Conservation (phyloP, 73 alveolate species). For the Tetrahymena elliotti region DNA sequence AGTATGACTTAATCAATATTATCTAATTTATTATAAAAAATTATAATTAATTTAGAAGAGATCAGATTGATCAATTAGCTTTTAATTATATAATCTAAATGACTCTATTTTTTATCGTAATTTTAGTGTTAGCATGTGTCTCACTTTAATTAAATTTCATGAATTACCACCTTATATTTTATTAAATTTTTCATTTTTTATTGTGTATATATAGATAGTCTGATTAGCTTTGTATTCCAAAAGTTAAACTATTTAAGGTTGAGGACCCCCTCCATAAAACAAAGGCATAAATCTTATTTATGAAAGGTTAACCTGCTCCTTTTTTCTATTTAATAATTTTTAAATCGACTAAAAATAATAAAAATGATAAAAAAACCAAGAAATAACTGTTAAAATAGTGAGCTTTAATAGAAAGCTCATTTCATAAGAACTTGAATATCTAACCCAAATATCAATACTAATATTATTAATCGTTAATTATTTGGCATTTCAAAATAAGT, state of each 20-base stretch:
- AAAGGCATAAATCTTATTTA: background rate
- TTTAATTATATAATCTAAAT: background rate
- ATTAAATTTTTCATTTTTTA: background rate
- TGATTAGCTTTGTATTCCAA: background rate
- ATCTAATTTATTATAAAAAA: background rate
- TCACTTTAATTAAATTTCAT: background rate
- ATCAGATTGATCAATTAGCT: background rate
- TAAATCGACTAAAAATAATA: background rate
- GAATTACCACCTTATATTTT: background rate
- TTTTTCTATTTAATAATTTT: background rate
- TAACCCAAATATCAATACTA: background rate
- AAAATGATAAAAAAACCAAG: background rate
- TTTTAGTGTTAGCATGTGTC: background rate
- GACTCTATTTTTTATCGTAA: background rate
- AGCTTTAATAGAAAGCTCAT: background rate
- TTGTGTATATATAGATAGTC: background rate
- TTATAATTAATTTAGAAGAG: background rate
- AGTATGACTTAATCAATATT: background rate
- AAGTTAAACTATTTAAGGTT: background rate
- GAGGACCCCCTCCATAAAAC: background rate
- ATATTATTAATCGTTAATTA: background rate
- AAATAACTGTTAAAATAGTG: background rate
- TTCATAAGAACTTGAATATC: background rate
- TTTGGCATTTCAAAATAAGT: background rate
- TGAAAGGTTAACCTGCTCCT: background rate